phyloP scores from a whole-genome alignment of 2,329 filamentous ascomycete species.

The Aphanocladium album region DNA sequence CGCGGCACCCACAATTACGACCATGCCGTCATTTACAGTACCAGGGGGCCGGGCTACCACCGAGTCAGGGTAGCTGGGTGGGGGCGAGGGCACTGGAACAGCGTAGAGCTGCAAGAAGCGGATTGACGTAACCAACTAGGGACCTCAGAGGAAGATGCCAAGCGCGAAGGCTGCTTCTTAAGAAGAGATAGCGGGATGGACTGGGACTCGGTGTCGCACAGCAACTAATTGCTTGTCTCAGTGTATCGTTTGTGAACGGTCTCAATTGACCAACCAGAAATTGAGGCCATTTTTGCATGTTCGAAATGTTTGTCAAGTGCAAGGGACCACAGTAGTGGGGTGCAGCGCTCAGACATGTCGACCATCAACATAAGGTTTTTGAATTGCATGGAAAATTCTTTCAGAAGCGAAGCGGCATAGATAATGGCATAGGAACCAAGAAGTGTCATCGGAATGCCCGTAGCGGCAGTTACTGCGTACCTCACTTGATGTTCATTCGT shows the following conservation, averaged over 20 bases:
- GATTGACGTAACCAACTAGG: neutral
- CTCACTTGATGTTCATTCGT: too few relatives aligned
- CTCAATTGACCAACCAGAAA: neutral
- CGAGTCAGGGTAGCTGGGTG: neutral
- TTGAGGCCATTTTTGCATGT: neutral
- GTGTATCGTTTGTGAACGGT: neutral
- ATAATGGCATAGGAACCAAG: neutral
- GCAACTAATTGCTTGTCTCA: neutral
- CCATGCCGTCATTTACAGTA: constrained; percentile 1
- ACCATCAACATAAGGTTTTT: neutral
- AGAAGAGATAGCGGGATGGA: neutral
- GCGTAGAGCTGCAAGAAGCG: neutral
- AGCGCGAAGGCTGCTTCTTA: neutral
- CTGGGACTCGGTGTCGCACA: neutral
- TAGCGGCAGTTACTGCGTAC: too few relatives aligned
- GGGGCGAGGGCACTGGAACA: neutral
- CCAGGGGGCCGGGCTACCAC: neutral
- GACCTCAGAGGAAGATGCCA: neutral
- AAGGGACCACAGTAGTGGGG: neutral
- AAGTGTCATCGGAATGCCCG: too few relatives aligned
- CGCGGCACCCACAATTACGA: constrained; percentile 11
- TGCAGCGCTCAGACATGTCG: neutral
- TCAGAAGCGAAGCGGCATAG: neutral
- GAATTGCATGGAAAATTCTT: neutral
- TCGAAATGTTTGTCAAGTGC: neutral